Base-by-base conservation (phyloP, 2,329 filamentous ascomycete species). In the Fusarium humuli region DNA sequence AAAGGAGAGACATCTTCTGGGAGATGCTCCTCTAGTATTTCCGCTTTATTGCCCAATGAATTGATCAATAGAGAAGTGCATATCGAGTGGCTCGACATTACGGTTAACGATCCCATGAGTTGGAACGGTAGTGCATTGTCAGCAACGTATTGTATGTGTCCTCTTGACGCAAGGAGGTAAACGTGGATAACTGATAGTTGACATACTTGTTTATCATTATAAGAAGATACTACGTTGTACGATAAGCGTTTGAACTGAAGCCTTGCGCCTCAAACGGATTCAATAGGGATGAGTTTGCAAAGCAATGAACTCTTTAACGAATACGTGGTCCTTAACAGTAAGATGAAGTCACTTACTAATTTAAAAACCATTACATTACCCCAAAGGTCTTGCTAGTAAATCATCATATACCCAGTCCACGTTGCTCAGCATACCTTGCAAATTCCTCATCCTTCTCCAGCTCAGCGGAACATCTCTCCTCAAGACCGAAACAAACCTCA, bases 401-500 rank as follows among this genome's bases (percentile, higher is more conserved):
- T 18, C 5, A 18, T 37, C 5, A 37, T 37, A 37, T 11, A 14
- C 32, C 40, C 2, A 25, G 14, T 0, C 34, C 55, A 30, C 54
- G 48, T 14, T 60, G 52, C 12, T 60, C 16, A 7, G 60, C 54
- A 23, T 60, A 61, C 16, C 29, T 22, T 1, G 42, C 14, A 20
- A 68, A 63, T 16, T 48, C 54, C 4, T 30, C 6, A 13, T 68
- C 67, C 25, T 60, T 25, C 44, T 65, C 13, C 18, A 68, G 13
- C 10, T 52, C 20, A 2, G 34, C 25, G 10, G 45, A 64, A 5
- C 60, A 66, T 29, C 30, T 49, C 25, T 56, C 52, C 25, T 70
- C 67, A 3, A 62, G 16, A 7, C 57, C 30, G 9, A 57, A 57
- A 16, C 45, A 70, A 3, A 70, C 60, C 14, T 71, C 57, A 9